Evolutionary conservation across 495 filamentous ascomycete genomes (phyloP), one percentile per base, ranked within the genome.

Genomic region (Neurospora sp.): DNA sequence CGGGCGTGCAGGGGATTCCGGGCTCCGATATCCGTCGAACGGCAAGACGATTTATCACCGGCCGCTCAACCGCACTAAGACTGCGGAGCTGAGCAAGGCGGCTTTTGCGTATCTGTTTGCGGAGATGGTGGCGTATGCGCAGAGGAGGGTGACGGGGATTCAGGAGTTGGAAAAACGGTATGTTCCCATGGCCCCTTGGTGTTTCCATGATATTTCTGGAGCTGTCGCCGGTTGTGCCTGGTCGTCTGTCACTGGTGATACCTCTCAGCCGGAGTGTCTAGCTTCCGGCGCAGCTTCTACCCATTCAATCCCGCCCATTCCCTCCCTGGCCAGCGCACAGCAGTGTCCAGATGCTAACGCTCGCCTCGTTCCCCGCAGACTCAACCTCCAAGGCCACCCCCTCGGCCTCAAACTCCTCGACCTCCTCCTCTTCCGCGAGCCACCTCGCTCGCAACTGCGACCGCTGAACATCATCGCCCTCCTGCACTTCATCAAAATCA

Each of bases 1-100:
- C 11, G 39, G 4, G n/a, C 69, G 69, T 19, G 34, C 24, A 37
- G 69, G 48, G 38, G 76, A 85, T 62, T 81, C 89, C 10, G 93
- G 92, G n/a, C 92, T 99, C 70, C 92, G 94, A 74, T 93, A 97
- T 77, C 94, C 96, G n/a, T 92, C 92, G 36, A 96, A 91, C 79
- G 93, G 93, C 83, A 98, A 98, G 83, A 97, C 94, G 70, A 98
- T 99, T 83, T 99, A 98, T 83, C 93, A 98, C 87, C 89, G 96
- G 71, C 93, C 97, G 74, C 86, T 98, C 69, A 97, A 97, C 81
- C 92, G 96, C 71, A 92, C 89, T 78, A 92, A 92, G 78, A 92
- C 91, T 74, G 86, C 92, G 37, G 94, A 98, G 84, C 87, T 96
- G 73, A 96, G 93, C 81, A 91, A 96, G 72, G 90, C 96, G 0